Percentiles rank a stretch among this genome's conserved stretches.
These are phyloP conservation scores for Coccinonectria pachysandricola DNA, from an alignment of 2,329 filamentous ascomycete species.

Conservation along the genomic window DNA sequence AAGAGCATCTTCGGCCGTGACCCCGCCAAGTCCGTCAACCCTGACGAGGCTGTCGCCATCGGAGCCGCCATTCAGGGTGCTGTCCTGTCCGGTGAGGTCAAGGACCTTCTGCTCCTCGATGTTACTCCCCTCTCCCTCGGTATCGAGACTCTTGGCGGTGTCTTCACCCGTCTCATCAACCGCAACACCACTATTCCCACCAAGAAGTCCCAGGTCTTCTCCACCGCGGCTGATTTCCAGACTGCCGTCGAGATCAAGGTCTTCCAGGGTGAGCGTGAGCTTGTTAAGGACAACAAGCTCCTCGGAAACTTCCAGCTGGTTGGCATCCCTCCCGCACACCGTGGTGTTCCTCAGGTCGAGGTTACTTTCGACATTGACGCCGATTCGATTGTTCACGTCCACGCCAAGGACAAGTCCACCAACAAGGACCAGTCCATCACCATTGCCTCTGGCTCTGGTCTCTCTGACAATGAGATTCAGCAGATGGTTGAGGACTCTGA, in stretches of 20 bases:
- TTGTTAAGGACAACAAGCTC: slow-evolving; percentile 96
- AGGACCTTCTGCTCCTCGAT: slow-evolving; percentile 88
- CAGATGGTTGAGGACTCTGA: slow-evolving; percentile 97
- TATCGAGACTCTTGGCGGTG: slow-evolving; percentile 96
- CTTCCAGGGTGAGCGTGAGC: slow-evolving; percentile 98
- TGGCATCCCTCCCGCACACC: slow-evolving; percentile 90
- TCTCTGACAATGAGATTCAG: slow-evolving; percentile 89
- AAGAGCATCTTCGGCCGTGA: slow-evolving; percentile 96
- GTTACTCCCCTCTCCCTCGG: slow-evolving; percentile 93
- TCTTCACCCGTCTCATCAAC: slow-evolving; percentile 97
- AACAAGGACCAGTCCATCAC: slow-evolving; percentile 99
- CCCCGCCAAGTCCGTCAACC: slow-evolving; percentile 96
- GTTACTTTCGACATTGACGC: slow-evolving; percentile 98
- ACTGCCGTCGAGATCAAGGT: slow-evolving; percentile 99
- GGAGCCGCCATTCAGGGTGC: slow-evolving; percentile 96
- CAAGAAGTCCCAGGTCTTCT: slow-evolving; percentile 99
- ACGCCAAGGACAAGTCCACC: slow-evolving; percentile 98
- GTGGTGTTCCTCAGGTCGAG: slow-evolving; percentile 92
- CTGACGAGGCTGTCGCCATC: slow-evolving; percentile 94
- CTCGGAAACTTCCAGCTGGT: slow-evolving; percentile 99
- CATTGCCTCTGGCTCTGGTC: slow-evolving; percentile 93
- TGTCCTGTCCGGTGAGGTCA: slow-evolving; percentile 92
- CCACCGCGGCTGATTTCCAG: slow-evolving; percentile 95
- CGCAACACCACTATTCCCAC: slow-evolving; percentile 98
- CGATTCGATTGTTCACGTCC: slow-evolving; percentile 94